These are phyloP conservation scores for Draba incana DNA, from an alignment of 345 rosid species.

Conservation along the genomic window DNA sequence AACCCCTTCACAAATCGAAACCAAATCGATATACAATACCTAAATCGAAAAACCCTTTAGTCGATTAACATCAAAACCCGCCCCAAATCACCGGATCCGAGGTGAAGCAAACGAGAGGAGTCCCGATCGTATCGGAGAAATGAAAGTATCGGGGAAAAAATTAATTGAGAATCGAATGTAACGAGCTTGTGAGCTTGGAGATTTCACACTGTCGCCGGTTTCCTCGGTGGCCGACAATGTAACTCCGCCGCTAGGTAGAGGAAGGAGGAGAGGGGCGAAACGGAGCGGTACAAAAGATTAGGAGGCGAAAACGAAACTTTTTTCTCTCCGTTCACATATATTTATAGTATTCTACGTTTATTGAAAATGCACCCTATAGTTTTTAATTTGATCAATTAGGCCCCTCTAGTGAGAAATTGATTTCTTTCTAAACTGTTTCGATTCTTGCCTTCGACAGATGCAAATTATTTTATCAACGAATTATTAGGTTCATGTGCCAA, in stretches of 20 bases:
- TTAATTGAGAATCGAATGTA: neutral
- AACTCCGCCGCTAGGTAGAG: slow-evolving; percentile 51
- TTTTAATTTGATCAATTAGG: slow-evolving; percentile 24
- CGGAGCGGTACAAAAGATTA: slow-evolving; percentile 40
- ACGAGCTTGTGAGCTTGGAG: slow-evolving; percentile 20
- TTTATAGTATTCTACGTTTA: slow-evolving; percentile 30
- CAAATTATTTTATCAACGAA: neutral
- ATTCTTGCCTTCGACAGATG: neutral
- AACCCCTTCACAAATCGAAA: slow-evolving; percentile 40
- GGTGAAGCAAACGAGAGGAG: neutral
- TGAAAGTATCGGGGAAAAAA: slow-evolving; percentile 7
- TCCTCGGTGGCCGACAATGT: slow-evolving; percentile 44
- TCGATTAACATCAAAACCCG: slow-evolving; percentile 30
- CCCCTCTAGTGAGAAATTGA: neutral
- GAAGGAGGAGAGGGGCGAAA: slow-evolving; percentile 24
- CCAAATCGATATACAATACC: slow-evolving; percentile 17
- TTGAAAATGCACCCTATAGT: slow-evolving; percentile 23
- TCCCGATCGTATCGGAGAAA: slow-evolving; percentile 29
- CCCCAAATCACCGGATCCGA: slow-evolving; percentile 62
- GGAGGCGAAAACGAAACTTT: slow-evolving; percentile 26
- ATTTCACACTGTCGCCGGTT: slow-evolving; percentile 33
- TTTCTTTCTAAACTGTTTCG: neutral
- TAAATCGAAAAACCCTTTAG: slow-evolving; percentile 26
- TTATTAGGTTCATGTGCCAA: slow-evolving; percentile 6
- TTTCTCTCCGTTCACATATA: neutral